Evolutionary conservation across 495 filamentous ascomycete species (phyloP), one percentile per base, ranked within the genome.

Genomic region (Entonaema liquescens): DNA sequence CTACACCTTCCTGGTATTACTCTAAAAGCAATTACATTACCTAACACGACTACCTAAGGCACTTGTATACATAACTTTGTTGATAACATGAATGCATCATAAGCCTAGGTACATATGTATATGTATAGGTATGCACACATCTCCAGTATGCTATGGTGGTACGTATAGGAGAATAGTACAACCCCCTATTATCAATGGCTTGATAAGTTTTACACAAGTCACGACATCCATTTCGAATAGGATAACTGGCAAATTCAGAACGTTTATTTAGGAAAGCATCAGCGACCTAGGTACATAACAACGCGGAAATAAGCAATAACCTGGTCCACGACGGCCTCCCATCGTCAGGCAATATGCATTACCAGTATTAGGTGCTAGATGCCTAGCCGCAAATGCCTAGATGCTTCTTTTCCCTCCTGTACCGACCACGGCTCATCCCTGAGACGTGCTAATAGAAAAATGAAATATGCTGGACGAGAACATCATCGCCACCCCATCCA

Each of bases 361-460:
- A 65, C 75, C 70, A 66, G 71, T 52, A 77, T 77, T 75, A 75
- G 72, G 64, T 73, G 70, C 70, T 74, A 68, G 60, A 73, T 71
- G 58, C 69, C 70, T 67, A 67, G 73, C 75, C 72, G 67, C 65
- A 75, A 67, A 73, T 75, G 70, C 70, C 67, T 73, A 53, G 70
- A 77, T 77, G 75, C 75, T 67, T 75, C 72, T 59, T 73, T 75
- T 67, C 55, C 58, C 64, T 47, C 69, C 65, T 59, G 35, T 65
- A 62, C 61, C 61, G 31, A 50, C 58, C 49, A 68, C 63, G 66
- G 67, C 75, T 40, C 65, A 19, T 47, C 47, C 40, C 23, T 56
- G 44, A 67, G 53, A 54, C 72, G 71, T 68, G 68, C 56, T 44
- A 62, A 60, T 58, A 65, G 65, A 74, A 70, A 58, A 74, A 47